phyloP scores from a whole-genome alignment of 2,329 filamentous ascomycete species.

The Fusarium euwallaceae region DNA sequence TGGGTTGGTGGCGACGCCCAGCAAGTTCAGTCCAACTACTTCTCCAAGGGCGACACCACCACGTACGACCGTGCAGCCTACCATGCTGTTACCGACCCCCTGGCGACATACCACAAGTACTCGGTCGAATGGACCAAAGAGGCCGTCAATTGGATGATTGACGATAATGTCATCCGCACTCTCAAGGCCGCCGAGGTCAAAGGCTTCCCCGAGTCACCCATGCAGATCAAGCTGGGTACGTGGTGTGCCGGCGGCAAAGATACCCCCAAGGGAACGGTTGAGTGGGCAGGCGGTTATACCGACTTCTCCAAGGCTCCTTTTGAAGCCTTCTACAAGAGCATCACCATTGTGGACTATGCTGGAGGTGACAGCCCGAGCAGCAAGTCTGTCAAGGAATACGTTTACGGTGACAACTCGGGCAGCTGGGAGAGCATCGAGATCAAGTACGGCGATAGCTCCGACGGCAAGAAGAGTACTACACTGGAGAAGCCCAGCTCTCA shows the following conservation, averaged over 20 bases:
- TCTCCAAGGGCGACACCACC: slow-evolving; percentile 77
- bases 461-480: neutral
- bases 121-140: slow-evolving; percentile 75
- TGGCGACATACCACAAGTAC: slow-evolving; percentile 73
- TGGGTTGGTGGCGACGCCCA: slow-evolving; percentile 82
- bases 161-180: slow-evolving; percentile 71
- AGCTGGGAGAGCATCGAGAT: slow-evolving; percentile 65
- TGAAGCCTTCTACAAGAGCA: slow-evolving; percentile 66
- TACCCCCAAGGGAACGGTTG: slow-evolving; percentile 77
- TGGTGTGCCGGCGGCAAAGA: slow-evolving; percentile 70
- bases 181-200: slow-evolving; percentile 65
- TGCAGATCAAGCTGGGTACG: slow-evolving; percentile 75
- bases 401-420: slow-evolving; percentile 62
- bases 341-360: slow-evolving; percentile 65
- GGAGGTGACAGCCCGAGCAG: slow-evolving; percentile 55
- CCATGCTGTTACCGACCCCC: slow-evolving; percentile 67
- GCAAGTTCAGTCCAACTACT: slow-evolving; percentile 89
- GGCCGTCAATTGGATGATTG: slow-evolving; percentile 72
- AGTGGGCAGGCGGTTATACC: slow-evolving; percentile 72
- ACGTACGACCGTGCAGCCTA: slow-evolving; percentile 76
- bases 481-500: neutral
- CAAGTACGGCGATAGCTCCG: slow-evolving; percentile 2
- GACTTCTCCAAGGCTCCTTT: slow-evolving; percentile 65
- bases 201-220: slow-evolving; percentile 78
- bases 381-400: slow-evolving; percentile 57